These are phyloP conservation scores for Clonostachys chloroleuca DNA, from an alignment of 2,329 filamentous ascomycete genomes.

Conservation along the genomic window DNA sequence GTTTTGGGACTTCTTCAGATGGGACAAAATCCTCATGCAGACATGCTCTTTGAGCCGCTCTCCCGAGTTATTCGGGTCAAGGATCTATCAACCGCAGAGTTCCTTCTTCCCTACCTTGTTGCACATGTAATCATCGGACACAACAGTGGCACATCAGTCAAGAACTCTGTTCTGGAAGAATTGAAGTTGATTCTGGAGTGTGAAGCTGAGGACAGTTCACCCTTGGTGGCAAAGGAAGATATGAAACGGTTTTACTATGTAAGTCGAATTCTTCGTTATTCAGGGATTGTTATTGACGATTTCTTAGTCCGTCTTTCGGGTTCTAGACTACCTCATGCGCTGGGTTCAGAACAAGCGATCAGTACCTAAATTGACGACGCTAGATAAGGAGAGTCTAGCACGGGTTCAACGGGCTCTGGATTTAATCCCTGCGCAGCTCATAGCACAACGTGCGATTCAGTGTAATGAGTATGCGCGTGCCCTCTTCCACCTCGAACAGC, in stretches of 20 bases:
- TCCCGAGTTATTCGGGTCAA: constrained; percentile 80
- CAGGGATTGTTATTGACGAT: constrained; percentile 8
- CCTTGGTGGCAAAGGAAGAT: constrained; percentile 64
- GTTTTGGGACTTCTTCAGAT: constrained; percentile 79
- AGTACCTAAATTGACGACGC: constrained; percentile 12
- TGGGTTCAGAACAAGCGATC: constrained; percentile 76
- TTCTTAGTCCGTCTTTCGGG: constrained; percentile 76
- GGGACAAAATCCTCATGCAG: constrained; percentile 68
- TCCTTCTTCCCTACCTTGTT: constrained; percentile 82
- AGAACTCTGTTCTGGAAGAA: constrained; percentile 65
- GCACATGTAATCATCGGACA: constrained; percentile 79
- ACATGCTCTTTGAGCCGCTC: constrained; percentile 75
- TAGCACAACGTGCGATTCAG: constrained; percentile 80
- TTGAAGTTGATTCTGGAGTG: constrained; percentile 70
- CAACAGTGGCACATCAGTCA: constrained; percentile 52
- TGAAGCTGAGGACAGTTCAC: constrained; percentile 41
- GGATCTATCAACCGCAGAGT: constrained; percentile 81
- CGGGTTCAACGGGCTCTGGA: constrained; percentile 47
- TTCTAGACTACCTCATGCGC: constrained; percentile 85
- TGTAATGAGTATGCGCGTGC: constrained; percentile 91
- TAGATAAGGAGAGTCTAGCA: constrained; percentile 42
- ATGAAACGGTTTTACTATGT: constrained; percentile 86
- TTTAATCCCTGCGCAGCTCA: constrained; percentile 68
- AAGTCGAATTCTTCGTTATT: constrained; percentile 18
- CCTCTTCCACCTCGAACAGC: constrained; percentile 90